Base-by-base conservation (phyloP, 805 yeast genomes). In the Saccharomyces kudriavzevii region DNA sequence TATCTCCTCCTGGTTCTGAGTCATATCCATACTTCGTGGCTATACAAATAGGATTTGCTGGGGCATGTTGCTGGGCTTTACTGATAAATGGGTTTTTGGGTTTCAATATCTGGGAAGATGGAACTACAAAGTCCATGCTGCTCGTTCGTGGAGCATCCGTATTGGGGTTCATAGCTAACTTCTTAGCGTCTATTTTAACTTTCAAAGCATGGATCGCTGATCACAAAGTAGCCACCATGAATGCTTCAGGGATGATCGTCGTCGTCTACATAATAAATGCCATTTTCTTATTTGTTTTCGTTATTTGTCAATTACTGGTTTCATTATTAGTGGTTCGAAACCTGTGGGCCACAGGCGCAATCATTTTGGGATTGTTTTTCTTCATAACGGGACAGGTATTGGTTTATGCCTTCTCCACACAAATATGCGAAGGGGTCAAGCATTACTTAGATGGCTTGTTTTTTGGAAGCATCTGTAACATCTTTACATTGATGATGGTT, bases 61-160 rank as follows among this genome's bases (percentile, higher is more conserved):
- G 90, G 11, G 84, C 87, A 0, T 77, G 84, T 31, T 87, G 96
- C 64, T 76, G 84, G 75, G 70, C 86, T 45, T 68, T 92, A 51
- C 72, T 87, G 65, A 74, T 82, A 51, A 84, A 85, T 56, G 97
- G 97, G 3, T 65, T 94, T 4, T 70, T 90, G 20, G 91, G 92
- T 20, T 89, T 89, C 68, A 94, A 90, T 68, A 71, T 91, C 35
- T 94, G 96, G 95, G 97, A 91, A 68, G 99, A 92, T 69, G 97
- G 97, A 20, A 85, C 96, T 1, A 64, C 68, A 17, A 74, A 66
- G 54, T 83, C 96, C 0, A 77, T 88, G 75, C 70, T 81, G 67
- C 64, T 75, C 3, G 68, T 87, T 45, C 75, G 89, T 55, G 49
- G 76, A 2, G 59, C 80, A 1, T 75, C 89, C n/a, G 49, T 75